Base-by-base conservation (phyloP, 2,329 filamentous ascomycete genomes). In the Colletotrichum gloeosporioides region DNA sequence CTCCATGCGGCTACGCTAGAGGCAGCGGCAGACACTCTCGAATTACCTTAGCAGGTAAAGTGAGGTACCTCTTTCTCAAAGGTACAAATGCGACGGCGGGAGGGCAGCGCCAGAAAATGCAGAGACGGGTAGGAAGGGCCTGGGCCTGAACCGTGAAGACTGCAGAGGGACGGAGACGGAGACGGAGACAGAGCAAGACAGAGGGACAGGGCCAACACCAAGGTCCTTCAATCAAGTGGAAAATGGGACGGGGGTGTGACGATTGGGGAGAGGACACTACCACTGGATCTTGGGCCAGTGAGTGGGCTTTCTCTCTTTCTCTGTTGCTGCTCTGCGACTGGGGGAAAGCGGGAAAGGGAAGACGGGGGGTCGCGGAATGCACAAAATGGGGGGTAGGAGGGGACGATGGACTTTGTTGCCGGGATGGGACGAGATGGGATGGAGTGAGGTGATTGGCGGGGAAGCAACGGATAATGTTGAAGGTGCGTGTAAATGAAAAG, bases 391-490 rank as follows among this genome's bases (percentile, higher is more conserved):
- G 63, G 32, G 27, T 44, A 34, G 32, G 29, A 32, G 59, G 59
- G 29, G 59, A 62, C 59, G 59, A 62, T 22, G 59, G 59, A 9
- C 59, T 59, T 29, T 25, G 25, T 39, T 68, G 57, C 64, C 68
- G 69, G 57, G 73, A 76, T 64, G 69, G 63, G 69, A 76, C n/a
- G 63, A 55, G 68, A 74, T 49, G 72, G 29, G 72, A 75, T 62
- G 73, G 69, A 62, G 25, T 34, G 29, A 55, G 69, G 63, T 68
- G 73, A 73, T 64, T 73, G 73, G 63, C 34, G 62, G 36, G 27
- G 36, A 59, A 25, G 22, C 44, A 22, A 16, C 18, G 29, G 29
- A 31, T 53, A 53, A 32, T 62, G 29, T 34, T n/a, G 27, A 29
- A 39, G 63, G 16, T 29, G 27, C 22, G 39, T 53, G 22, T 49